Evolutionary conservation across 345 rosid genomes (phyloP), one percentile per base, ranked within the genome.

Genomic region (Gossypium raimondii): DNA sequence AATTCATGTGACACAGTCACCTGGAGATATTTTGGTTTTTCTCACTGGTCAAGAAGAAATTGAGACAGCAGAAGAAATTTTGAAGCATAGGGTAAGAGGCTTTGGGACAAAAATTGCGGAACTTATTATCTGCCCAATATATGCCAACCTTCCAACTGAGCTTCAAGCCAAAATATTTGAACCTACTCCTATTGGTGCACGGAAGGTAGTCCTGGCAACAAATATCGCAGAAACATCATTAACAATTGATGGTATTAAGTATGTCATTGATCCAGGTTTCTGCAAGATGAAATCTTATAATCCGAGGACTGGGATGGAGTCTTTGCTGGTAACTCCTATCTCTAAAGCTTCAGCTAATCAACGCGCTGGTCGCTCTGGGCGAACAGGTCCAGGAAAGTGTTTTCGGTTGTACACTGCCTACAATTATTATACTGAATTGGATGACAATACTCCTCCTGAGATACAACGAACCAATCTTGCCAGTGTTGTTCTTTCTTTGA

Each of bases 251-350:
- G 98, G 98, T 73, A 94, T 94, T 71, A 89, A 83, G 82, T 94
- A 91, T 78, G 98, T 94, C 38, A 87, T 95, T 79, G 99, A 95
- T 84, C 98, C 98, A 3, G 99, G 99, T 17, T 95, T 91, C 82
- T 87, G 90, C 83, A 93, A 95, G 87, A 93, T 93, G 99, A 95
- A 89, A 24, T 91, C 97, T 2, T 93, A 93, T 82, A 95, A 95
- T 78, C 98, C 99, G 7, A 93, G 98, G 79, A 91, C 99, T 38
- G 98, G 99, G 67, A 93, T 95, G 99, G 99, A 95, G 81, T 89
- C 96, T 63, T 85, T 95, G 86, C 90, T 93, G 47, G 84, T 95
- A 24, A 82, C 93, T 79, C 99, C 98, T 6, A 89, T 91, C 71
- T 95, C 99, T 34, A 95, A 95, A 82, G 99, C 98, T 75, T 93